Conservation (phyloP, 768 basidiomycete genomes). For the Ramaria sp. region DNA sequence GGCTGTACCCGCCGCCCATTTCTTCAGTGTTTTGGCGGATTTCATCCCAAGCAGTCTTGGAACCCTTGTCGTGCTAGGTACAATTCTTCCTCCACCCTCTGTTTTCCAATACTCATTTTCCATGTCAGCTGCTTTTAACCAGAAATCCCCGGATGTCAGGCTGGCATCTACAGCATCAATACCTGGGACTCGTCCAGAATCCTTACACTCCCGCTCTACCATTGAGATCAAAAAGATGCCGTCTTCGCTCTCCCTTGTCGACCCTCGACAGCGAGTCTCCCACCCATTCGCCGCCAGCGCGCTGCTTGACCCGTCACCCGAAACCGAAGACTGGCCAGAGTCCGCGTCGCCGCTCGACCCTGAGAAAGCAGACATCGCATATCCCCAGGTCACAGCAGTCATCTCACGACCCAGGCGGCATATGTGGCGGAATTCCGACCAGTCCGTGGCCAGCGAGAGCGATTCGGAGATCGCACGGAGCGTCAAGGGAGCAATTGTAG, state of each 20-base stretch:
- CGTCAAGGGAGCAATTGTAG: conserved; percentile 12
- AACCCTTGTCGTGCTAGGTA: conserved; percentile 31
- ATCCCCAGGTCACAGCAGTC: neutral
- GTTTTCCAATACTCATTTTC: conserved; percentile 3
- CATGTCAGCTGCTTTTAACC: conserved; percentile 15
- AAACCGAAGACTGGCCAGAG: conserved; percentile 8
- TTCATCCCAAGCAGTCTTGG: conserved; percentile 33
- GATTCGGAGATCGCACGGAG: conserved; percentile 6
- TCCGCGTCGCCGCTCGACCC: neutral
- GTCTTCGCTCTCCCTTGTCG: conserved; percentile 1
- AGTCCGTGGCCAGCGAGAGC: neutral
- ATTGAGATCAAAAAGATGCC: conserved; percentile 9
- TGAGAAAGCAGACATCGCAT: neutral
- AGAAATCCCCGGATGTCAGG: neutral
- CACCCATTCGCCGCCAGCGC: conserved; percentile 6
- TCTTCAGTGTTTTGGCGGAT: conserved; percentile 27
- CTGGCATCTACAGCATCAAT: conserved; percentile 4
- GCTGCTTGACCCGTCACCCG: neutral
- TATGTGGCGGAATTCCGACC: neutral
- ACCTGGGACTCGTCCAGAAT: conserved; percentile 3
- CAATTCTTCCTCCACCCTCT: conserved; percentile 7
- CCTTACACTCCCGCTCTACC: conserved; percentile 1
- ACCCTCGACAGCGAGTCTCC: neutral
- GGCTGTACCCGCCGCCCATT: conserved; percentile 24
- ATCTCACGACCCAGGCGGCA: neutral